Conservation (phyloP, 148 eudicot genomes). For the Persicaria tinctoria region DNA sequence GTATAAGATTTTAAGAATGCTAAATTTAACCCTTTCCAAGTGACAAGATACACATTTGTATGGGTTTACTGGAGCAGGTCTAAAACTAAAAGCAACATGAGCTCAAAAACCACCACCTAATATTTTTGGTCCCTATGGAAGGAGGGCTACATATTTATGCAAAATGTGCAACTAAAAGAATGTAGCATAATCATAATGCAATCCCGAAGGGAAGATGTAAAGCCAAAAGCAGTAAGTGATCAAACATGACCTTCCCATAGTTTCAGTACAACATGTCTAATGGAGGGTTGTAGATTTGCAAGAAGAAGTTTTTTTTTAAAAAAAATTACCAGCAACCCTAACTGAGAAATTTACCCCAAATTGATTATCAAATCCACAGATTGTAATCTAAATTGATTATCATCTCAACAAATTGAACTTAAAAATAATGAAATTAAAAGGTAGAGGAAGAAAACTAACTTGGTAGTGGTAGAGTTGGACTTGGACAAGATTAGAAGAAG, state of each 20-base stretch:
- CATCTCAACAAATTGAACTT: too few relatives aligned
- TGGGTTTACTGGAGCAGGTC: not conserved
- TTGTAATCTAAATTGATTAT: too few relatives aligned
- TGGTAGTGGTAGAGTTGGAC: too few relatives aligned
- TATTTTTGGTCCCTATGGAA: not conserved
- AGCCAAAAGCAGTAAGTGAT: not conserved
- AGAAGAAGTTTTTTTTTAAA: not conserved
- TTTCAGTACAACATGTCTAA: not conserved
- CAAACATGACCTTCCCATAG: not conserved
- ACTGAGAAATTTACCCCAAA: not conserved
- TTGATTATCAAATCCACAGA: too few relatives aligned
- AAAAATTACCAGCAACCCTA: not conserved
- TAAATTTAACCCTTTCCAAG: not conserved
- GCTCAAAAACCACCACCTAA: not conserved
- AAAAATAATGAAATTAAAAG: too few relatives aligned
- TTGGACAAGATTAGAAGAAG: too few relatives aligned
- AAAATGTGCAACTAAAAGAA: not conserved
- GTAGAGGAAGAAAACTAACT: too few relatives aligned
- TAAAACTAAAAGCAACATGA: not conserved
- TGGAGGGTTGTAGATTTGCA: not conserved
- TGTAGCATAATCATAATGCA: not conserved
- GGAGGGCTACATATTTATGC: not conserved
- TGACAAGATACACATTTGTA: not conserved
- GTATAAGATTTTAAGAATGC: not conserved
- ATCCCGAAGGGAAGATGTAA: not conserved